Evolutionary conservation across 116 monocot genomes (phyloP), one percentile per base, ranked within the genome.

Genomic region (Dioscorea cayenensis): DNA sequence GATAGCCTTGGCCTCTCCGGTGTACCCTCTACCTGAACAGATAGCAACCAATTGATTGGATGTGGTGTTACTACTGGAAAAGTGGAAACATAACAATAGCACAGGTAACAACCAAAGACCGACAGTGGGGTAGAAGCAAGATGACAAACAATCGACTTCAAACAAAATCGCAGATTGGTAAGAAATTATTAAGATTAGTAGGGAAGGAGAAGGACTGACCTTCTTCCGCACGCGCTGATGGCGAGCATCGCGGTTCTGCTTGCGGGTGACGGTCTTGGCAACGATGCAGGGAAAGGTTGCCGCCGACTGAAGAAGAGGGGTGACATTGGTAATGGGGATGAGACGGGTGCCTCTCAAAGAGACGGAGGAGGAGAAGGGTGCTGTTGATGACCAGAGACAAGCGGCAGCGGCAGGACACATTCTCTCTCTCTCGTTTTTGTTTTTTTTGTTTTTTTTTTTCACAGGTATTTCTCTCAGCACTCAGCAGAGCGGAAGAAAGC

Each of bases 1-100:
- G 76, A 80, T 76, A 95, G 63, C 74, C 95, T 87, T 51, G 95
- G 95, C 73, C 90, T 89, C 76, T 95, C 95, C 3, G 92, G 74
- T 11, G 95, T 95, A 20, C 95, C 95, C 69, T 82, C 84, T 19
- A 95, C 87, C 95, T 92, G 60, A 66, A 76, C 52, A 70, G 9
- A 68, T 14, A 16, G 4, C 60, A 11, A 16, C 35, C 17, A 52
- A 49, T 6, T 14, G 16, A 0, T 25, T 16, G 51, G 51, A 17
- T 17, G 0, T 17, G 51, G 51, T 11, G 14, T 14, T 11, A 51
- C 11, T 14, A 11, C 11, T 14, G 5, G 11, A 14, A 51, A 51
- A 7, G 2, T 51, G 25, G 25, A 25, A 25, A 25, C 25, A 25
- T 6, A 51, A 51, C 51, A 11, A 5, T 11, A 65, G 27, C 16